Evolutionary conservation across 179 eudicot species (phyloP).

Genomic region (Spergularia azorica): DNA sequence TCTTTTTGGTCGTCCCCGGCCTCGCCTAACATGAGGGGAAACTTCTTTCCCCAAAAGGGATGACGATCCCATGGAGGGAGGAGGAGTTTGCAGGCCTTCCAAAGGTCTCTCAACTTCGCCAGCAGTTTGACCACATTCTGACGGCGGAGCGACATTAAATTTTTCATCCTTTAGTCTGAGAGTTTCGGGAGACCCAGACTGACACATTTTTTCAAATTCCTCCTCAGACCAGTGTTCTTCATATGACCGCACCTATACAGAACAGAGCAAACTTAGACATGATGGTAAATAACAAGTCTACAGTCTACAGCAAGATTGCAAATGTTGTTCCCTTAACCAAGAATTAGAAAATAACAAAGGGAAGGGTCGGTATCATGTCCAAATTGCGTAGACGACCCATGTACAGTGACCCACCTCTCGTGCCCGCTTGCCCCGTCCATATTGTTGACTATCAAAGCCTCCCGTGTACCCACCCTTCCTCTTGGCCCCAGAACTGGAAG

Average conservation of each 20-base stretch:
- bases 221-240: conserved; percentile 99
- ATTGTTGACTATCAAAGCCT: conserved; percentile 79
- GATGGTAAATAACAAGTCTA: background rate
- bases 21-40: conserved; percentile 71
- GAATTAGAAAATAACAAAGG: background rate
- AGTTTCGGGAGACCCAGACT: conserved; percentile 66
- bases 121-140: conserved; percentile 31
- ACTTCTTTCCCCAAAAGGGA: conserved; percentile 41
- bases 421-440: conserved; percentile 98
- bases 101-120: conserved; percentile 35
- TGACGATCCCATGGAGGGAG: conserved; percentile 24
- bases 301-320: background rate
- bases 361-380: background rate
- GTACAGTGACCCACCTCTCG: conserved; percentile 72
- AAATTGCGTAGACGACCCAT: conserved; percentile 5
- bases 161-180: conserved; percentile 51
- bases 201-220: conserved; percentile 94
- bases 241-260: conserved; percentile 80
- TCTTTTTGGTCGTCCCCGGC: conserved; percentile 95
- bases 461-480: conserved; percentile 67
- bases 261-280: conserved; percentile 12
- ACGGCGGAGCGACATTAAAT: conserved; percentile 33
- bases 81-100: conserved; percentile 20
- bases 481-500: conserved; percentile 57
- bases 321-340: background rate